These are phyloP conservation scores for Epichloe gansuensis DNA, from an alignment of 2,329 filamentous ascomycete genomes.

Conservation along the genomic window DNA sequence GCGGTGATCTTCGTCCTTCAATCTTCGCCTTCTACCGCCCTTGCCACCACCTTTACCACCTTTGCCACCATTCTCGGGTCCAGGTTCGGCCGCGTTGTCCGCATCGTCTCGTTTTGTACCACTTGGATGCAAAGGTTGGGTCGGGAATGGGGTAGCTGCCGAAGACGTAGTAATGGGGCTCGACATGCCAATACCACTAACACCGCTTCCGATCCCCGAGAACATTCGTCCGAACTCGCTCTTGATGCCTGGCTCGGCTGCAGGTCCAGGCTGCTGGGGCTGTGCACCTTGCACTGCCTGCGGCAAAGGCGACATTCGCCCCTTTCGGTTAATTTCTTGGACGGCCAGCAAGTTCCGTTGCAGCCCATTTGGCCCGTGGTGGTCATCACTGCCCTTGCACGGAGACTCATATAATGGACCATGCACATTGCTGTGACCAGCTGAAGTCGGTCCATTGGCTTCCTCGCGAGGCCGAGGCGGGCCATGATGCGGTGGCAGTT, in stretches of 20 bases:
- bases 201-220: conserved; percentile 65
- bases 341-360: conserved; percentile 62
- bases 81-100: conserved; percentile 32
- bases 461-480: conserved; percentile 35
- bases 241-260: conserved; percentile 80
- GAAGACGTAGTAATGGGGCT: conserved; percentile 36
- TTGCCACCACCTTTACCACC: conserved; percentile 21
- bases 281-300: conserved; percentile 92
- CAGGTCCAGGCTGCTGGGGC: conserved; percentile 63
- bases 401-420: conserved; percentile 28
- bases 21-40: conserved; percentile 52
- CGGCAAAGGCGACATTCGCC: conserved; percentile 75
- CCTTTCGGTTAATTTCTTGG: conserved; percentile 69
- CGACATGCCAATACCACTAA: conserved; percentile 36
- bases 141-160: conserved; percentile 30
- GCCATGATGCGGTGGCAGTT: conserved; percentile 23
- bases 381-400: conserved; percentile 30
- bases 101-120: conserved; percentile 41
- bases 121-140: conserved; percentile 9
- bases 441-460: conserved; percentile 35
- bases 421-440: conserved; percentile 34
- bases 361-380: conserved; percentile 14
- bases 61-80: conserved; percentile 28
- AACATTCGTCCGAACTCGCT: conserved; percentile 93
- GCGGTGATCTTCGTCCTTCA: conserved; percentile 62